Evolutionary conservation across 2,329 filamentous ascomycete genomes (phyloP).

Genomic region (Neophaeococcomyces mojaviensis): DNA sequence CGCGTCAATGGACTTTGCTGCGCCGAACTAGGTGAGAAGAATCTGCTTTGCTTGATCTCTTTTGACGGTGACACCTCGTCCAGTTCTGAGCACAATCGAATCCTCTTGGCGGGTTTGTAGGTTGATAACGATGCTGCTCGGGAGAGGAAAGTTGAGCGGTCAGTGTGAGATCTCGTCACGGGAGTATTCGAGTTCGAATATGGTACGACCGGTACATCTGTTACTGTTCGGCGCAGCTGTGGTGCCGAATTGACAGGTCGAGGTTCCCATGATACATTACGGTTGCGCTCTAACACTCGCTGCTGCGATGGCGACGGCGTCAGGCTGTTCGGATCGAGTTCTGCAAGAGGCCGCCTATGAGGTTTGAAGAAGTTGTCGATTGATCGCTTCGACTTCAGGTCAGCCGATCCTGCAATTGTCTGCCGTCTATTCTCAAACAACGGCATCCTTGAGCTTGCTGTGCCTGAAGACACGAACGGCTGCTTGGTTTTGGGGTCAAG

Average conservation of each 20-base stretch:
- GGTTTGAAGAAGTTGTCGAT: conserved; percentile 61
- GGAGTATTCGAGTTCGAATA: conserved; percentile 27
- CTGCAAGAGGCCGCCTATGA: conserved; percentile 56
- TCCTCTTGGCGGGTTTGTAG: conserved; percentile 43
- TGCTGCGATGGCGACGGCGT: conserved; percentile 60
- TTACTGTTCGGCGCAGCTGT: conserved; percentile 28
- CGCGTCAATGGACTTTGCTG: conserved; percentile 34
- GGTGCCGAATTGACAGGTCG: conserved; percentile 39
- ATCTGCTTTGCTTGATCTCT: conserved; percentile 38
- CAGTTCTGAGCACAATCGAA: conserved; percentile 44
- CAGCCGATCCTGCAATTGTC: conserved; percentile 37
- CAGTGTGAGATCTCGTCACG: conserved; percentile 36
- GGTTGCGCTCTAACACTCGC: conserved; percentile 48
- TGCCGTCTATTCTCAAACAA: conserved; percentile 32
- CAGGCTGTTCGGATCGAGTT: conserved; percentile 61
- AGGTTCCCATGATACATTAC: conserved; percentile 48
- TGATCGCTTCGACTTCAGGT: conserved; percentile 52
- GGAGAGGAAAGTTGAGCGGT: conserved; percentile 34
- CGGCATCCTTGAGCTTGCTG: conserved; percentile 14
- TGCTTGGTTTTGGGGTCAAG: conserved; percentile 85
- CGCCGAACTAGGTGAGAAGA: conserved; percentile 33
- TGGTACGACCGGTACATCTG: background rate
- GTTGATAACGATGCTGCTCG: conserved; percentile 33
- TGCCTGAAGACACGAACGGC: conserved; percentile 35
- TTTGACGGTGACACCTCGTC: conserved; percentile 29